These are phyloP conservation scores for Phytopythium litorale DNA, from an alignment of 352 stramenopile species.

Conservation along the genomic window DNA sequence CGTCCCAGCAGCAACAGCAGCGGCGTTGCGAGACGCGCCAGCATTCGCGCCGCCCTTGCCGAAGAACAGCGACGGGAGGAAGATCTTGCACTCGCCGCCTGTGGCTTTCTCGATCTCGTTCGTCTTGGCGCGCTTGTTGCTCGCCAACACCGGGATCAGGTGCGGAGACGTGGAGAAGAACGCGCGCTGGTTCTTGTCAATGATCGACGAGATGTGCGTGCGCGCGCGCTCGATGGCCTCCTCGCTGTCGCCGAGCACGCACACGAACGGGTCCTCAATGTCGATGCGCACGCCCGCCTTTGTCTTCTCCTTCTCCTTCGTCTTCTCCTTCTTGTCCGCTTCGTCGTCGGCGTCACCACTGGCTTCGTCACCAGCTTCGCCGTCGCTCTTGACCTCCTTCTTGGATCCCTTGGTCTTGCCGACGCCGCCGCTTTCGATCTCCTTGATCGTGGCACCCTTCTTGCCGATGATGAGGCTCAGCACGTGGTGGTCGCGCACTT, in stretches of 20 bases:
- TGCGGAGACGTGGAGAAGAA: conserved; percentile 61
- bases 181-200: conserved; percentile 70
- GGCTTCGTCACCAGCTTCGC: background rate
- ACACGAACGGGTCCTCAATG: conserved; percentile 61
- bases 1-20: conserved; percentile 6
- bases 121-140: conserved; percentile 73
- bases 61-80: conserved; percentile 29
- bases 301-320: background rate
- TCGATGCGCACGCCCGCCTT: conserved; percentile 42
- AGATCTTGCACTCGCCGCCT: conserved; percentile 50
- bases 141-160: conserved; percentile 56
- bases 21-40: background rate
- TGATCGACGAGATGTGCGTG: conserved; percentile 54
- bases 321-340: background rate
- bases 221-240: conserved; percentile 45
- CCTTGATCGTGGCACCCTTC: conserved; percentile 75
- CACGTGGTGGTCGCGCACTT: conserved; percentile 52
- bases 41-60: conserved; percentile 4
- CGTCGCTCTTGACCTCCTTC: background rate
- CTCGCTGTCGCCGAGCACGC: conserved; percentile 54
- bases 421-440: conserved; percentile 27
- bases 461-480: conserved; percentile 82
- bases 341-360: background rate
- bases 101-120: conserved; percentile 53
- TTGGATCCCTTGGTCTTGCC: background rate